These are phyloP conservation scores for Gastrodia elata DNA, from an alignment of 106 monocot genomes.

Conservation along the genomic window DNA sequence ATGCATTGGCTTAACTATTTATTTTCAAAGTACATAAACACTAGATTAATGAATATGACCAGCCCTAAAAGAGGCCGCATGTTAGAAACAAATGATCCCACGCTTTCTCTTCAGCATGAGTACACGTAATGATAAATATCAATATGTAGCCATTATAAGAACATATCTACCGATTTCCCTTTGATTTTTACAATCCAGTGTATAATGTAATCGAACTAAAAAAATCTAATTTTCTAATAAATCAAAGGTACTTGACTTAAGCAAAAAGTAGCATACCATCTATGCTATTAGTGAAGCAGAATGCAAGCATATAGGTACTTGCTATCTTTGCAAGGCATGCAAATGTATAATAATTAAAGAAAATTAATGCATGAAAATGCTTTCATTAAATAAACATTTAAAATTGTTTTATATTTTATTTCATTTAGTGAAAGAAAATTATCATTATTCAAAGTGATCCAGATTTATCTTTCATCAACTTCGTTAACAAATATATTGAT, in stretches of 20 bases:
- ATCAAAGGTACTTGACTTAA: neutral
- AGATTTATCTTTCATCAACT: neutral
- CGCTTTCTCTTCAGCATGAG: slow-evolving; percentile 13
- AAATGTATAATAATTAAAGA: neutral
- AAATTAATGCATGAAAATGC: neutral
- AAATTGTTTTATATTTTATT: neutral
- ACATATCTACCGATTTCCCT: neutral
- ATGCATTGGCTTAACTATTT: slow-evolving; percentile 2
- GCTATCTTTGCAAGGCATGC: neutral
- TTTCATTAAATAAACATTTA: neutral
- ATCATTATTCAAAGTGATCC: too few relatives aligned
- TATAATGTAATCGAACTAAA: neutral
- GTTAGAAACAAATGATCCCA: slow-evolving; percentile 14
- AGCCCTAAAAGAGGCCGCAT: neutral
- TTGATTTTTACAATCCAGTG: neutral
- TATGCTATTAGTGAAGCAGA: neutral
- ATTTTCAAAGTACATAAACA: neutral
- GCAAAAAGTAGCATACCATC: neutral
- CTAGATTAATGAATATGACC: neutral
- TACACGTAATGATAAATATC: neutral
- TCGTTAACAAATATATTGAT: neutral
- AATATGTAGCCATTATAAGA: neutral
- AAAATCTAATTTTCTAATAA: neutral
- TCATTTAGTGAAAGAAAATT: neutral
- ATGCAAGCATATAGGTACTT: neutral